Base-by-base conservation (phyloP, 169 alveolate genomes). In the Cystoisospora suis region DNA sequence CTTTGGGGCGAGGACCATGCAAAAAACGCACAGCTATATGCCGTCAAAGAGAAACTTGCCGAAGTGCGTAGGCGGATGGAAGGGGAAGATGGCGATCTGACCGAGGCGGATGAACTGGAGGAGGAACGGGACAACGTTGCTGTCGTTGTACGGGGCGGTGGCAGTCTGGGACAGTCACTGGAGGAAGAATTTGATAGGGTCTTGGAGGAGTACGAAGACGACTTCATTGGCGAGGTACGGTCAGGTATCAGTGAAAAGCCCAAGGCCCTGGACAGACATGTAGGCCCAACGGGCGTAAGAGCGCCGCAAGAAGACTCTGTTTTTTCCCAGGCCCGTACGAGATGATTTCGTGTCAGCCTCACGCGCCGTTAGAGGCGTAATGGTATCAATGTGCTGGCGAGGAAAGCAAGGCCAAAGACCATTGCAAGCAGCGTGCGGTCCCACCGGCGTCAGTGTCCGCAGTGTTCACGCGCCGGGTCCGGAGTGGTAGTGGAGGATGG, bases 131-230 rank as follows among this genome's bases (percentile, higher is more conserved):
- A 5, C 23, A 15, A 40, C 53, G 56, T 12, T 0, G 83, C 23
- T 0, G 83, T 53, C 7, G 83, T 40, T 1, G 3, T 7, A 44
- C 77, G 45, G 1, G 77, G 27, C 9, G 5, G 42, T 27, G 4
- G 42, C 42, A 44, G 45, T 0, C 36, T 1, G 77, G 45, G 34
- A 20, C n/a, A 17, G 6, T 1, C 23, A 65, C 77, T 12, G 29
- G 83, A 72, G 40, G 53, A 72, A 38, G 32, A 72, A 12, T 72
- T 72, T 32, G 83, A 72, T 38, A 72, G 27, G 32, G 32, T 72
- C 12, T 34, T 72, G 3, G 83, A 72, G 56, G 83, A 72, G 32
- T 72, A 72, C 53, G 32, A 40, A 3, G 83, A 72, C 83, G 83
- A 72, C 9, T 40, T 38, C 83, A 72, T 72, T 5, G 83, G 83